These are phyloP conservation scores for Lotmaria passim DNA, from an alignment of 208 protist genomes.

Conservation along the genomic window DNA sequence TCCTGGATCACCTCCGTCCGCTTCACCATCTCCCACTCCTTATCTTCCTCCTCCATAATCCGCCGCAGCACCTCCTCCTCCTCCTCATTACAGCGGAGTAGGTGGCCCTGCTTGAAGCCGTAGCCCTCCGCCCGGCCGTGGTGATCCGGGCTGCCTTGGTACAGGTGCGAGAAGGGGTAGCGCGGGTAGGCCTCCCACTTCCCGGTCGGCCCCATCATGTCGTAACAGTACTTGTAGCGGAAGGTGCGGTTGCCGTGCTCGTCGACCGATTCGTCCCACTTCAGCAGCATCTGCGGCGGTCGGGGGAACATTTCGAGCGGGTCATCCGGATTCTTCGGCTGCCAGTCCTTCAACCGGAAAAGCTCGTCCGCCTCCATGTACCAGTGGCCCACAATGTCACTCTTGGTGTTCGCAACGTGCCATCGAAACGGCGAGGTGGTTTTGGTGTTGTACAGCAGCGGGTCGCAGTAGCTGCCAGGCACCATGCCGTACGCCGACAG, in stretches of 20 bases:
- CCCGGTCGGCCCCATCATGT: conserved; percentile 86
- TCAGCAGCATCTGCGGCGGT: conserved; percentile 81
- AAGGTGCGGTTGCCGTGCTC: conserved; percentile 92
- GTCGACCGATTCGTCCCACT: conserved; percentile 89
- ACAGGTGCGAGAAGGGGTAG: conserved; percentile 89
- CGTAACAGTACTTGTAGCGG: conserved; percentile 90
- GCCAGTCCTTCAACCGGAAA: conserved; percentile 89
- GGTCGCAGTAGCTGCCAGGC: conserved; percentile 89
- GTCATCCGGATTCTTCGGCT: conserved; percentile 89
- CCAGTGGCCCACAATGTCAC: conserved; percentile 91
- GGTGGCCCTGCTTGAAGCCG: conserved; percentile 91
- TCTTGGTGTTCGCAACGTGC: conserved; percentile 81
- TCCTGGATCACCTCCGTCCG: conserved; percentile 91
- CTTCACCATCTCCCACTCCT: conserved; percentile 93
- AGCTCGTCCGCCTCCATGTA: conserved; percentile 92
- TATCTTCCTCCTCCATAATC: conserved; percentile 92
- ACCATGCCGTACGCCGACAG: conserved; percentile 91
- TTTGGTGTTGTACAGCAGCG: conserved; percentile 92
- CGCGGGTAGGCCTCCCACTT: conserved; percentile 91
- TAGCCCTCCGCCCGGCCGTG: conserved; percentile 83
- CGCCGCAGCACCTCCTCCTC: conserved; percentile 90
- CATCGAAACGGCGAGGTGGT: conserved; percentile 91
- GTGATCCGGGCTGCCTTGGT: conserved; percentile 76
- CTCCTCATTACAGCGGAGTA: conserved; percentile 85
- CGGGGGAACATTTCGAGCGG: conserved; percentile 91